A percentile compares a stretch with the other conserved stretches of the same genome.
Conservation (phyloP, 805 yeast species). For the Kazachstania psychrophila region DNA sequence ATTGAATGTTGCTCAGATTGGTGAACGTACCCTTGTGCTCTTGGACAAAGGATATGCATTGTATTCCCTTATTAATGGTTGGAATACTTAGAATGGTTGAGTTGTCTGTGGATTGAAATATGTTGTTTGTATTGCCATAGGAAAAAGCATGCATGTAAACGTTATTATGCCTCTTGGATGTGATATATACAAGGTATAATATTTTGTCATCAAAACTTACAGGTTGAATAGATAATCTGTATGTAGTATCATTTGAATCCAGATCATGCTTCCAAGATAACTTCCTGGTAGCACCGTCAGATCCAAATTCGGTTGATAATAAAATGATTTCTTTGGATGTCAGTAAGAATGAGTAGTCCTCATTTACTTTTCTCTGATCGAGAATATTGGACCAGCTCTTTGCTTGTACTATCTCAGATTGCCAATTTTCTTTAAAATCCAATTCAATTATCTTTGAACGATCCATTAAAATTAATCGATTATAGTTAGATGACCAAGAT, state of each 20-base stretch:
- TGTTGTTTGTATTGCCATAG: conserved; percentile 1
- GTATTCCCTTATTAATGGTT: conserved; percentile 8
- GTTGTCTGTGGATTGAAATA: conserved; percentile 12
- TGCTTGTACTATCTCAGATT: conserved; percentile 36
- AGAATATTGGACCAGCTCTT: conserved; percentile 45
- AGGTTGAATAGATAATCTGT: conserved; percentile 32
- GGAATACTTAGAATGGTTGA: conserved; percentile 14
- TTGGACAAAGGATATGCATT: conserved; percentile 3
- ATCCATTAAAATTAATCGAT: conserved; percentile 31
- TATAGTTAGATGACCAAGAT: conserved; percentile 34
- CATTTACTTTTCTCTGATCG: conserved; percentile 34
- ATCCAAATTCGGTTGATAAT: conserved; percentile 30
- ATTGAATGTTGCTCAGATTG: no score
- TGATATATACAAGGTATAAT: conserved; percentile 11
- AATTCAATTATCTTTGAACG: conserved; percentile 36
- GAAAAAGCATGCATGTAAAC: conserved; percentile 16
- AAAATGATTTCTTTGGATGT: conserved; percentile 61
- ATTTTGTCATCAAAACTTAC: conserved; percentile 7
- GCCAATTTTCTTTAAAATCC: conserved; percentile 25
- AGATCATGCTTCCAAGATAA: conserved; percentile 70
- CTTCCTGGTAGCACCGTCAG: conserved; percentile 35
- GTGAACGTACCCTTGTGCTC: no score
- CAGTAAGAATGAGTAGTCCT: conserved; percentile 40
- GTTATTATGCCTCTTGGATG: conserved; percentile 14
- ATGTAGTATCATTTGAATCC: conserved; percentile 44